Percentiles rank a stretch among this genome's conserved stretches.
phyloP scores from a whole-genome alignment of 768 basidiomycete species.

The Leccinum rimulosum region DNA sequence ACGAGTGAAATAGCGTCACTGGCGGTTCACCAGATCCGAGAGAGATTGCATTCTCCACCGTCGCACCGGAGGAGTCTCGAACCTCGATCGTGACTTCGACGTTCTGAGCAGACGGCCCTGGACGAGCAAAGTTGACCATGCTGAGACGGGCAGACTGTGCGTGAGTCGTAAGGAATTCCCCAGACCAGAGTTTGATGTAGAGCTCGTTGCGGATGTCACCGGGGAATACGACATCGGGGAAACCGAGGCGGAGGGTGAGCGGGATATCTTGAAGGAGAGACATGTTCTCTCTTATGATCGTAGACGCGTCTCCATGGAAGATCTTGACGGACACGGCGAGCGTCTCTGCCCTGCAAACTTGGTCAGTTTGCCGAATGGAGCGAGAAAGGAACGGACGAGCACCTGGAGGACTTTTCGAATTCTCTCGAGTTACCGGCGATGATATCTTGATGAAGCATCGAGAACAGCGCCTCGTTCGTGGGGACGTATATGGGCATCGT shows the following conservation, averaged over 20 bases:
- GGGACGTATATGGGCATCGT: constrained; percentile 88
- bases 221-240: constrained; percentile 95
- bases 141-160: constrained; percentile 52
- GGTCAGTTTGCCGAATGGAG: constrained; percentile 2
- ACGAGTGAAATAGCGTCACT: constrained; percentile 80
- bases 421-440: constrained; percentile 76
- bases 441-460: constrained; percentile 94
- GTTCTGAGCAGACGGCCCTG: constrained; percentile 49
- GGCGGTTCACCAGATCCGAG: constrained; percentile 84
- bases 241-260: constrained; percentile 82
- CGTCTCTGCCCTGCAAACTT: constrained; percentile 67
- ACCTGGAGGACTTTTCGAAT: constrained; percentile 82
- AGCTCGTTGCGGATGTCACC: constrained; percentile 91
- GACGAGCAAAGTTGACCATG: constrained; percentile 58
- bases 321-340: constrained; percentile 82
- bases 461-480: constrained; percentile 79
- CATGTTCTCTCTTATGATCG: constrained; percentile 80
- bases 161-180: constrained; percentile 69
- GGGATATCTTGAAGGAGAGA: constrained; percentile 80
- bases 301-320: constrained; percentile 77
- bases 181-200: constrained; percentile 95
- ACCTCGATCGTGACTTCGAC: constrained; percentile 93
- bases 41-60: constrained; percentile 70
- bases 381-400: constrained; percentile 20
- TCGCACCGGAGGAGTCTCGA: constrained; percentile 63